phyloP scores from a whole-genome alignment of 1,139 yeast genomes.

The Sugiyamaella japonica region DNA sequence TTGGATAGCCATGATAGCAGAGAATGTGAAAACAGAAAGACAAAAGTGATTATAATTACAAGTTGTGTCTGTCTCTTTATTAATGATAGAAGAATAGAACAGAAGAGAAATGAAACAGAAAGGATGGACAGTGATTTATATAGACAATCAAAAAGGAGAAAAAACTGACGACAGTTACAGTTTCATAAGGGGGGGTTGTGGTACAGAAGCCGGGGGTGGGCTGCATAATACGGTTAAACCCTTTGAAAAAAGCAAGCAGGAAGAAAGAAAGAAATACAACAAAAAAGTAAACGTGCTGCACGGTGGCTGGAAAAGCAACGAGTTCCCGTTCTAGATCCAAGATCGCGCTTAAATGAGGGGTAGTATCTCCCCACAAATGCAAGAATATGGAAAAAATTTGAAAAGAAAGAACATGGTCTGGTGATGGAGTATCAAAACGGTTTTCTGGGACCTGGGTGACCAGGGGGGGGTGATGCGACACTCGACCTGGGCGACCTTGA shows the following conservation, averaged over 20 bases:
- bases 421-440: neutral
- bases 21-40: too few species aligned
- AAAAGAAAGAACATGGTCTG: neutral
- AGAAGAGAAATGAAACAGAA: too few species aligned
- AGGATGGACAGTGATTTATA: slow-evolving; percentile 4
- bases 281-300: too few species aligned
- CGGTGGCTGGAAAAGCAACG: neutral
- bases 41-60: neutral
- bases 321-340: neutral
- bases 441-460: too few species aligned
- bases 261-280: neutral
- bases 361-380: neutral
- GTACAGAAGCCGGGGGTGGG: too few species aligned
- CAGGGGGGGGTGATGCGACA: too few species aligned
- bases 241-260: neutral
- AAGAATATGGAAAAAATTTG: too few species aligned
- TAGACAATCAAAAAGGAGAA: neutral
- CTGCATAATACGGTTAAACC: too few species aligned
- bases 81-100: too few species aligned
- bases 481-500: too few species aligned
- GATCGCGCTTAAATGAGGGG: neutral
- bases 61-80: too few species aligned
- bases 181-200: too few species aligned
- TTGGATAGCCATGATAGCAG: slow-evolving; percentile 20
- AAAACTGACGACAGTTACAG: neutral